Base-by-base conservation (phyloP, 2,329 filamentous ascomycete species). In the Pseudovirgaria hyperparasitica region DNA sequence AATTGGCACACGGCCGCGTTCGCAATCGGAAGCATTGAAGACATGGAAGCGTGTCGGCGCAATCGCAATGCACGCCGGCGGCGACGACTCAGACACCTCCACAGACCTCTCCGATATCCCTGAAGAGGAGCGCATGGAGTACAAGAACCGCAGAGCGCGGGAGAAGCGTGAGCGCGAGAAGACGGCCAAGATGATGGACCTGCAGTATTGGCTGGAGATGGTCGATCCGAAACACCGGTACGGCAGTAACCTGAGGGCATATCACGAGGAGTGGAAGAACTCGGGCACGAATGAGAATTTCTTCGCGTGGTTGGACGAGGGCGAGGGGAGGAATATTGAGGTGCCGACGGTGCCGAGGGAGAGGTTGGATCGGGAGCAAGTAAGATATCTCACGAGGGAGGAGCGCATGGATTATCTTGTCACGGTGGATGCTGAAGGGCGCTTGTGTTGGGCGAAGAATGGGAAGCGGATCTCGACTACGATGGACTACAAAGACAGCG, bases 221-320 rank as follows among this genome's bases (percentile, higher is more conserved):
- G 76, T 87, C 6, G 81, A 90, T 48, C 58, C 75, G 24, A 86
- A 92, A 51, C 85, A 94, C 48, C 72, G 85, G 4, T 92, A 93
- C 44, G 86, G 85, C 4, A 78, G 75, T 28, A 92, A 90, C 39
- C 54, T 93, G 26, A 66, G 80, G 17, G 68, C 71, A 17, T 94
- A 93, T 41, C 86, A 94, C 44, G 70, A 73, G 32, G 72, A 80
- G 37, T 94, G 86, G 86, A 84, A 84, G 50, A 71, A 68, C 33
- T 62, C 72, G 2, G 63, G 80, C 16, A 87, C 82, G 0, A 70
- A 73, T 4, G 78, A 93, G 48, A 92, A 90, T 46, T 94, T 86
- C 64, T 93, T 93, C 51, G 87, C 85, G 55, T 93, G 86, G 85
- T 63, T 93, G 2, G 86, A 94, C 47, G 65, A 79, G 32, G 86